Evolutionary conservation across 768 basidiomycete species (phyloP).

Genomic region (Clitopilus hobsonii): DNA sequence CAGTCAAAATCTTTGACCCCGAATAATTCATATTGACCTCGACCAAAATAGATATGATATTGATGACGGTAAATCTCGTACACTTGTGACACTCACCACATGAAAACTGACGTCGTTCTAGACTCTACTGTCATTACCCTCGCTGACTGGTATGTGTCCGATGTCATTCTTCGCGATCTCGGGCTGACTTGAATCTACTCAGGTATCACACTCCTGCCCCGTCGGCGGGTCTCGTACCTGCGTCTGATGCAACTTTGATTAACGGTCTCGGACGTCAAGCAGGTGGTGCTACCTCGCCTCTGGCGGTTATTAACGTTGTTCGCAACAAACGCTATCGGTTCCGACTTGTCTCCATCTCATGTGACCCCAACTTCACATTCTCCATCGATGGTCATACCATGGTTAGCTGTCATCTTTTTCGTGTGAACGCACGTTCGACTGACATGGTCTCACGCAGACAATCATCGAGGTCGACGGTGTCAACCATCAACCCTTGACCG

Average conservation of each 20-base stretch:
- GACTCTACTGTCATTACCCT: constrained; percentile 20
- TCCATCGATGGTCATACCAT: constrained; percentile 41
- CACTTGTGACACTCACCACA: constrained; percentile 9
- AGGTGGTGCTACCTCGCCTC: constrained; percentile 15
- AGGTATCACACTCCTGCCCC: constrained; percentile 8
- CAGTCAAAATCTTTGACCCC: constrained; percentile 3
- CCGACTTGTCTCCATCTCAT: constrained; percentile 29
- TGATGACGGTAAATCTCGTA: constrained; percentile 32
- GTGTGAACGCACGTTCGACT: not conserved
- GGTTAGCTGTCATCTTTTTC: constrained; percentile 29
- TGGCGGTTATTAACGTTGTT: constrained; percentile 30
- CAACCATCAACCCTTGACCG: constrained; percentile 35
- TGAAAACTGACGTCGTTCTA: not conserved
- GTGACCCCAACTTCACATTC: constrained; percentile 34
- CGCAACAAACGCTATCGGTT: constrained; percentile 29
- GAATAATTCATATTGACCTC: not conserved
- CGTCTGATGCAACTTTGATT: constrained; percentile 17
- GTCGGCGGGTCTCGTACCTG: not conserved
- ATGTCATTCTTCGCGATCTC: not conserved
- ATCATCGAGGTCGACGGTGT: constrained; percentile 51
- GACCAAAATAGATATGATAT: constrained; percentile 18
- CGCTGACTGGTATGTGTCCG: constrained; percentile 19
- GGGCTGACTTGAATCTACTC: not conserved
- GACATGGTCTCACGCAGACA: constrained; percentile 23
- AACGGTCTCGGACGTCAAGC: constrained; percentile 34